phyloP scores from a whole-genome alignment of 257 asterid species.

The Osmanthus fragrans region DNA sequence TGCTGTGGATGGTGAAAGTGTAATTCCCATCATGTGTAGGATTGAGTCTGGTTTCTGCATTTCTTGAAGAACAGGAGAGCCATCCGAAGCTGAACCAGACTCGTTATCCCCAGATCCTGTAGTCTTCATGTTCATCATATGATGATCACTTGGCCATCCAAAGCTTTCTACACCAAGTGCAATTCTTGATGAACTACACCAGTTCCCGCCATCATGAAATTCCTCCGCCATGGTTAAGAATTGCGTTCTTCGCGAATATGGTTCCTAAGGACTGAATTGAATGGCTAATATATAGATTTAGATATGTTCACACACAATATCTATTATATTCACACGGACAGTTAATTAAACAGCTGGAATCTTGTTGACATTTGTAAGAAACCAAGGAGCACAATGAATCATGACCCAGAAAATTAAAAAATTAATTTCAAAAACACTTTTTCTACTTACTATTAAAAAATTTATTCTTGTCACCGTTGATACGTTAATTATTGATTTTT shows the following conservation, averaged over 20 bases:
- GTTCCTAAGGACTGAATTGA: slow-evolving; percentile 36
- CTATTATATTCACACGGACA: slow-evolving; percentile 20
- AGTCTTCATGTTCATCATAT: slow-evolving; percentile 29
- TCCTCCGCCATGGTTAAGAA: slow-evolving; percentile 55
- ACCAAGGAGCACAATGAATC: slow-evolving; percentile 22
- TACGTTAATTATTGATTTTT: slow-evolving; percentile 17
- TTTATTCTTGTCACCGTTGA: slow-evolving; percentile 12
- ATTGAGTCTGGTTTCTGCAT: slow-evolving; percentile 22
- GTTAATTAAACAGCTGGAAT: slow-evolving; percentile 38
- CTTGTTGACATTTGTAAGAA: slow-evolving; percentile 37
- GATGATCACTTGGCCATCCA: slow-evolving; percentile 43
- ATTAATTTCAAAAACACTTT: slow-evolving; percentile 27
- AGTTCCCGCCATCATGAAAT: slow-evolving; percentile 49
- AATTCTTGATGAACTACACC: slow-evolving; percentile 64
- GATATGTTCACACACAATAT: not conserved
- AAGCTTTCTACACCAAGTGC: slow-evolving; percentile 40
- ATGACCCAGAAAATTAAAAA: slow-evolving; percentile 12
- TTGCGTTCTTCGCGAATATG: slow-evolving; percentile 2
- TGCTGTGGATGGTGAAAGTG: slow-evolving; percentile 29
- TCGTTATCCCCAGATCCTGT: slow-evolving; percentile 47
- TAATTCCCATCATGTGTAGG: slow-evolving; percentile 30
- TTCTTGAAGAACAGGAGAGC: slow-evolving; percentile 23
- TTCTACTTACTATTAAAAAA: not conserved
- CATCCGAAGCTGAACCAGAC: slow-evolving; percentile 50
- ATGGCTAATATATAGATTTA: not conserved